Conservation (phyloP, 23 red algal species). For the Gracilariopsis chorda region DNA sequence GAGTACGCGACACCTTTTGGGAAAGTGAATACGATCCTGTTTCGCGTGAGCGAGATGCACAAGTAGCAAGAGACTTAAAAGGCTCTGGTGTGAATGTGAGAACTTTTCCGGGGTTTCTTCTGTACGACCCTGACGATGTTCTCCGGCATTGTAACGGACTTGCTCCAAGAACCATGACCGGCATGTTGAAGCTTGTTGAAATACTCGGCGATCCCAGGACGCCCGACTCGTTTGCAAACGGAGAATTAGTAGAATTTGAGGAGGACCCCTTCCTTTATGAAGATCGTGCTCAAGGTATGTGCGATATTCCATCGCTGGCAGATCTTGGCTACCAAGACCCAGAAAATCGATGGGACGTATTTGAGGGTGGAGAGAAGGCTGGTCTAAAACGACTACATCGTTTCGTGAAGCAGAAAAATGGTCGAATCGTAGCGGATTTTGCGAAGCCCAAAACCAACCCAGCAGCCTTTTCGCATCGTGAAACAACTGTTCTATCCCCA, state of each 20-base stretch:
- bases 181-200: conserved; percentile 59
- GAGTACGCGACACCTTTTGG: conserved; percentile 31
- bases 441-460: conserved; percentile 87
- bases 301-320: not conserved
- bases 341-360: not conserved
- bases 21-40: conserved; percentile 68
- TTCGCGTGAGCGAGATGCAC: conserved; percentile 43
- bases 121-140: conserved; percentile 83
- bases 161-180: conserved; percentile 55
- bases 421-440: conserved; percentile 50
- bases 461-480: conserved; percentile 40
- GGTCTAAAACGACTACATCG: conserved; percentile 58
- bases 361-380: conserved; percentile 77
- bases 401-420: conserved; percentile 42
- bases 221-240: conserved; percentile 6
- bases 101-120: conserved; percentile 36
- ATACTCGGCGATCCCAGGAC: conserved; percentile 56
- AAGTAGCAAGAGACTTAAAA: not conserved
- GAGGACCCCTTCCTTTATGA: not conserved
- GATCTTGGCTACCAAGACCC: conserved; percentile 40
- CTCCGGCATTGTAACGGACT: conserved; percentile 21
- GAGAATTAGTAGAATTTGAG: not conserved
- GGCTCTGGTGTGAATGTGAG: conserved; percentile 44
- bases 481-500: conserved; percentile 86
- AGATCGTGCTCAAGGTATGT: not conserved